Percentiles rank a stretch among this genome's conserved stretches.
These are phyloP conservation scores for Myriangium duriaei DNA, from an alignment of 2,329 filamentous ascomycete species.

Conservation along the genomic window DNA sequence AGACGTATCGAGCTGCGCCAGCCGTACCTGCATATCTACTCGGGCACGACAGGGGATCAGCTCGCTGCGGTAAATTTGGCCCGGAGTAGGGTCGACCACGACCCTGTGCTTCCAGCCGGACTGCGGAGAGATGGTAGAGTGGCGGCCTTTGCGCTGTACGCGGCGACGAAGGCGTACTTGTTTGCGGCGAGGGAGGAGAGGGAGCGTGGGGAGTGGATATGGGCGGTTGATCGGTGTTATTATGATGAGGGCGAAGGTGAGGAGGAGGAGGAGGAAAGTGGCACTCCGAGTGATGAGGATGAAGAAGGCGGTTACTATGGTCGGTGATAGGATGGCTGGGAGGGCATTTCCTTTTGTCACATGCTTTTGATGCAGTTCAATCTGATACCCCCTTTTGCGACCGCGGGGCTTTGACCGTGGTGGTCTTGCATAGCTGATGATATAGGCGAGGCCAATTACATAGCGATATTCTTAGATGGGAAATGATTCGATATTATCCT, in stretches of 20 bases:
- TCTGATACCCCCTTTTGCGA: no score
- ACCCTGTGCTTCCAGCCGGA: conserved; percentile 72
- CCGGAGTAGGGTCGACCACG: conserved; percentile 83
- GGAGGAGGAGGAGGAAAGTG: conserved; percentile 14
- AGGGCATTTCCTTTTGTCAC: no score
- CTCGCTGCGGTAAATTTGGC: conserved; percentile 77
- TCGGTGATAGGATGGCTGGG: no score
- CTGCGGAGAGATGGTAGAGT: conserved; percentile 40
- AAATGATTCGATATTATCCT: no score
- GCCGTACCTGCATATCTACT: conserved; percentile 86
- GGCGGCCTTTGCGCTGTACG: conserved; percentile 82
- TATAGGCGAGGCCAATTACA: no score
- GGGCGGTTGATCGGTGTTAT: conserved; percentile 79
- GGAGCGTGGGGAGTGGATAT: conserved; percentile 95
- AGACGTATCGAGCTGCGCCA: conserved; percentile 84
- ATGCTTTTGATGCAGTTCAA: no score
- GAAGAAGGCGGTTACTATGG: conserved; percentile 8
- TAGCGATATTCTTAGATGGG: no score
- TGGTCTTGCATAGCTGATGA: no score
- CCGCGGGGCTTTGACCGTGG: no score
- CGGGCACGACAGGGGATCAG: conserved; percentile 75
- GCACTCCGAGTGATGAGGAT: conserved; percentile 8
- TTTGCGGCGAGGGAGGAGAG: conserved; percentile 81
- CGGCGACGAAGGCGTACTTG: conserved; percentile 85
- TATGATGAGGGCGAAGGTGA: conserved; percentile 26